These are phyloP conservation scores for Globisporangium paddicum DNA, from an alignment of 352 stramenopile species.

Conservation along the genomic window DNA sequence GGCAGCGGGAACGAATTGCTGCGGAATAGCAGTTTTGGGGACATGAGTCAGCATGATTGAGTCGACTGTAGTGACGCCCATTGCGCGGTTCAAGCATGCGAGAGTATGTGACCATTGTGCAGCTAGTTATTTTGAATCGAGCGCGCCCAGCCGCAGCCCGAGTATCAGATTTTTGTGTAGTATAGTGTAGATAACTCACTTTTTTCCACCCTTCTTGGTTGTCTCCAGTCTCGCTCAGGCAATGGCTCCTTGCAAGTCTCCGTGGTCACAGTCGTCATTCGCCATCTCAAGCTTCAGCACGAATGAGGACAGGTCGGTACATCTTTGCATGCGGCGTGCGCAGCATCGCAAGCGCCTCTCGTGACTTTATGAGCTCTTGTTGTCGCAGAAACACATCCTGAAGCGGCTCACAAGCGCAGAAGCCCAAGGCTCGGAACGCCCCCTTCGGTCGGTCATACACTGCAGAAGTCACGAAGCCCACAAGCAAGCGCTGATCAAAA, in stretches of 20 bases:
- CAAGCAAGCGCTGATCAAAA: constrained; percentile 25
- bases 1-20: constrained; percentile 71
- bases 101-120: not conserved
- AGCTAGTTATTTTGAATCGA: constrained; percentile 15
- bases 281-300: not conserved
- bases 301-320: constrained; percentile 34
- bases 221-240: not conserved
- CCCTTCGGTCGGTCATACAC: constrained; percentile 77
- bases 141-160: not conserved
- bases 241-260: not conserved
- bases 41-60: constrained; percentile 20
- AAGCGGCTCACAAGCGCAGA: constrained; percentile 58
- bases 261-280: not conserved
- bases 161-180: constrained; percentile 19
- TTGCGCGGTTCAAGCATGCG: constrained; percentile 1
- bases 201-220: constrained; percentile 4
- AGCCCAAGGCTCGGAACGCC: constrained; percentile 54
- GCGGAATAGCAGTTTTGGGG: constrained; percentile 54
- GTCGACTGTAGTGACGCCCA: not conserved
- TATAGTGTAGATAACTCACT: constrained; percentile 10
- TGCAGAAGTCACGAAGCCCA: constrained; percentile 68
- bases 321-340: constrained; percentile 40
- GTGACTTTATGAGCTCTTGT: not conserved
- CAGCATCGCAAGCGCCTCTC: constrained; percentile 43
- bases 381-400: constrained; percentile 50